Evolutionary conservation across 2,329 filamentous ascomycete genomes (phyloP).

Genomic region (Nannizziopsis arthrosporioides): DNA sequence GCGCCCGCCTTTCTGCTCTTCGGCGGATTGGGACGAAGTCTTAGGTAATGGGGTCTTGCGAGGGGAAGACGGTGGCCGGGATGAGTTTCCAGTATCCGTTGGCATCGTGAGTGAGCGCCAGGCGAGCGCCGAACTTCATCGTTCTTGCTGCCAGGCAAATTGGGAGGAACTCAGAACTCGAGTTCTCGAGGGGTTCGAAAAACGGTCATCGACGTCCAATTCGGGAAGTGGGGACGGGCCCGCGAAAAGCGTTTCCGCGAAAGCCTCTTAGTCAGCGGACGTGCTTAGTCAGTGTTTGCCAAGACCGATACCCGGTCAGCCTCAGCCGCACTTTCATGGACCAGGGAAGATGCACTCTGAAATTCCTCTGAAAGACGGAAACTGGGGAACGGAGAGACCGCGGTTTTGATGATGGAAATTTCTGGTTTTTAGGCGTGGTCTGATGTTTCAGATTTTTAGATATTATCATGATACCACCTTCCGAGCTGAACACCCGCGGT

Average conservation of each 20-base stretch:
- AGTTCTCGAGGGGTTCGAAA: background rate
- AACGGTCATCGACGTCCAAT: background rate
- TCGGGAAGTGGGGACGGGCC: constrained; percentile 4
- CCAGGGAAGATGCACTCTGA: too few relatives aligned
- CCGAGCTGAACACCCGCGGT: background rate
- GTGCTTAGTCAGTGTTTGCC: too few relatives aligned
- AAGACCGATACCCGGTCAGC: too few relatives aligned
- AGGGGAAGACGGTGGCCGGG: background rate
- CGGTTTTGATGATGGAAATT: too few relatives aligned
- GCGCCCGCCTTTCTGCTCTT: constrained; percentile 8
- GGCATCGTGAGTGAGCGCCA: background rate
- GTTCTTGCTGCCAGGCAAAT: background rate
- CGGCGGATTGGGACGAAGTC: background rate
- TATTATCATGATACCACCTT: background rate
- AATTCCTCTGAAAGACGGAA: too few relatives aligned
- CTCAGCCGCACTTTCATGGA: too few relatives aligned
- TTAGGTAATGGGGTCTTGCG: background rate
- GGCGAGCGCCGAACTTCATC: background rate
- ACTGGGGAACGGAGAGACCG: too few relatives aligned
- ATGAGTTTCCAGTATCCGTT: constrained; percentile 9
- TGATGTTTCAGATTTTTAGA: background rate
- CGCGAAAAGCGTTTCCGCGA: too few relatives aligned
- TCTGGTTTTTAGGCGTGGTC: too few relatives aligned
- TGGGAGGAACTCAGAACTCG: background rate
- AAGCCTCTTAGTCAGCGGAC: background rate